Percentiles rank a stretch among this genome's conserved stretches.
These are phyloP conservation scores for Xylariaceae sp. DNA, from an alignment of 2,329 filamentous ascomycete genomes.

Conservation along the genomic window DNA sequence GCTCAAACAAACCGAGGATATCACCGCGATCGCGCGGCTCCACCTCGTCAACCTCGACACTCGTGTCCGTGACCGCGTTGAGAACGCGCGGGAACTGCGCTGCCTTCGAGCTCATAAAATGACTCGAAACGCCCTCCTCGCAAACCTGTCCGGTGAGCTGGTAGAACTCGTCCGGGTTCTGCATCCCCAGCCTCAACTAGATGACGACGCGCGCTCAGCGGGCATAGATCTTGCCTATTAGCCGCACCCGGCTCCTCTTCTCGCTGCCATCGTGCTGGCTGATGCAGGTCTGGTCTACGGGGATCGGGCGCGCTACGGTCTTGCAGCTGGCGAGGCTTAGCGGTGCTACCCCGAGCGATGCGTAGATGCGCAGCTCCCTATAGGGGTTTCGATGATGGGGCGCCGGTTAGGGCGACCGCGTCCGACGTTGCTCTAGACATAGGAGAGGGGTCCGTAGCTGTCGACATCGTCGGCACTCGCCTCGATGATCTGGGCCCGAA, in stretches of 20 bases:
- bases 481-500: constrained; percentile 35
- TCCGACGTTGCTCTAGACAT: constrained; percentile 32
- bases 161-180: constrained; percentile 10
- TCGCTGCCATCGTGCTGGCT: constrained; percentile 24
- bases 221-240: constrained; percentile 26
- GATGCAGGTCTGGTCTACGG: constrained; percentile 29
- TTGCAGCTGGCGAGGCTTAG: constrained; percentile 25
- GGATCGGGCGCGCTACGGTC: constrained; percentile 10
- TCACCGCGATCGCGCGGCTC: constrained; percentile 33
- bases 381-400: constrained; percentile 31
- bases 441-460: constrained; percentile 37
- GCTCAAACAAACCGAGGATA: constrained; percentile 29
- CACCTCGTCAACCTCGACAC: constrained; percentile 18
- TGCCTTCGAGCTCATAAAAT: constrained; percentile 29
- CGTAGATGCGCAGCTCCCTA: constrained; percentile 29
- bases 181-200: constrained; percentile 18
- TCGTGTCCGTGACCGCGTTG: constrained; percentile 35
- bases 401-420: constrained; percentile 22
- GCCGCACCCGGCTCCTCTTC: constrained; percentile 21
- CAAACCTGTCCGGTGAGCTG: constrained; percentile 9
- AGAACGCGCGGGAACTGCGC: constrained; percentile 32
- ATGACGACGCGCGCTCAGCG: constrained; percentile 12
- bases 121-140: background rate
- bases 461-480: constrained; percentile 17
- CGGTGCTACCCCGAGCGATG: constrained; percentile 36